phyloP scores from a whole-genome alignment of 2,329 filamentous ascomycete species.

The Arthrobotrys entomopaga region DNA sequence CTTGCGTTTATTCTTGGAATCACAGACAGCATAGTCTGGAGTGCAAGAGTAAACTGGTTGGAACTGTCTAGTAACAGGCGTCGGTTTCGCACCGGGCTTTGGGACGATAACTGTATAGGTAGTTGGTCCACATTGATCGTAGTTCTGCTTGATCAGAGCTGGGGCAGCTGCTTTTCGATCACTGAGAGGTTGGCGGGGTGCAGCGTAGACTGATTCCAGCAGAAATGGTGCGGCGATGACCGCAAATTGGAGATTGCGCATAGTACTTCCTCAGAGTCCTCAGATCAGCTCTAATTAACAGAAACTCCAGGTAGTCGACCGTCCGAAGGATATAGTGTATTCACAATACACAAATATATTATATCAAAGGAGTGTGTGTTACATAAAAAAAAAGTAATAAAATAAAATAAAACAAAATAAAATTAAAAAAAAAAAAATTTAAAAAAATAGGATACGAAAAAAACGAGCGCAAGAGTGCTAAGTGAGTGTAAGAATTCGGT shows the following conservation, averaged over 20 bases:
- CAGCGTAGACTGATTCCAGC: slow-evolving; percentile 26
- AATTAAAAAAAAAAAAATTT: slow-evolving; percentile 10
- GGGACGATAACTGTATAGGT: slow-evolving; percentile 43
- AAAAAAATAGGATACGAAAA: slow-evolving; percentile 27
- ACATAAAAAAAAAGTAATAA: slow-evolving; percentile 12
- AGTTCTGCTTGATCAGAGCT: slow-evolving; percentile 27
- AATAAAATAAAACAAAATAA: slow-evolving; percentile 21
- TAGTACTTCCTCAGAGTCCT: slow-evolving; percentile 8
- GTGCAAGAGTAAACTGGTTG: slow-evolving; percentile 46
- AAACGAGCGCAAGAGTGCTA: slow-evolving; percentile 27
- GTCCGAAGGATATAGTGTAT: not conserved
- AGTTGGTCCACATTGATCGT: slow-evolving; percentile 37
- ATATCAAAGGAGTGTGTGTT: slow-evolving; percentile 29
- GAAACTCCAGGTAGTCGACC: too few relatives aligned
- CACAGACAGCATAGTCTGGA: slow-evolving; percentile 44
- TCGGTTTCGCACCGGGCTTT: slow-evolving; percentile 44
- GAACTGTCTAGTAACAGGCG: slow-evolving; percentile 47
- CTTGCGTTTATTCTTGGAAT: slow-evolving; percentile 43
- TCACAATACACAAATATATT: not conserved
- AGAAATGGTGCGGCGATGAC: slow-evolving; percentile 27
- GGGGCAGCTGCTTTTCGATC: slow-evolving; percentile 18
- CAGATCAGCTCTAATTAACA: not conserved
- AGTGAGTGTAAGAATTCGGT: slow-evolving; percentile 35
- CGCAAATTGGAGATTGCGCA: slow-evolving; percentile 42
- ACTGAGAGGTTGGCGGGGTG: slow-evolving; percentile 31